phyloP scores from a whole-genome alignment of 2,329 filamentous ascomycete genomes.

The Mariannaea sp. region DNA sequence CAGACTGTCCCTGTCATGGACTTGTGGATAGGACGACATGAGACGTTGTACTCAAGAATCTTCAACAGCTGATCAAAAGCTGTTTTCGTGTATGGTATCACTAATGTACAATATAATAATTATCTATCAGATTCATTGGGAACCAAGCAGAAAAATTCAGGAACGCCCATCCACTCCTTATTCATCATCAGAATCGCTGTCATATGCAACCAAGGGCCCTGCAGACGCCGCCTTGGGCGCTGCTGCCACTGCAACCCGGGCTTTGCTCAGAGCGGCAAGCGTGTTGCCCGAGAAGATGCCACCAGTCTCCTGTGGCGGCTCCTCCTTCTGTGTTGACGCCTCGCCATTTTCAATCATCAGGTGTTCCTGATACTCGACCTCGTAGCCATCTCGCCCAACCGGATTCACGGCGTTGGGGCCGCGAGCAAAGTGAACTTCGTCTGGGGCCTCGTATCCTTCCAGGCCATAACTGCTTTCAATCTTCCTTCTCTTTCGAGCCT shows the following conservation, averaged over 20 bases:
- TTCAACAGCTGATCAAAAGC: slow-evolving; percentile 70
- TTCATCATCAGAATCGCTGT: slow-evolving; percentile 81
- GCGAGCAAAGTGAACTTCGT: slow-evolving; percentile 89
- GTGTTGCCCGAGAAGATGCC: slow-evolving; percentile 85
- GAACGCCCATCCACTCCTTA: slow-evolving; percentile 41
- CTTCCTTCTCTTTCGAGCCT: slow-evolving; percentile 84
- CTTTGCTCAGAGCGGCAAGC: slow-evolving; percentile 73
- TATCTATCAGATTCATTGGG: slow-evolving; percentile 33
- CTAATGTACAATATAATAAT: slow-evolving; percentile 37
- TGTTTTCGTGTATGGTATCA: slow-evolving; percentile 39
- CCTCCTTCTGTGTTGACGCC: slow-evolving; percentile 43
- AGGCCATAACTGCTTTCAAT: slow-evolving; percentile 88
- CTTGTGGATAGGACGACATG: slow-evolving; percentile 81
- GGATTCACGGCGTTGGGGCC: slow-evolving; percentile 72
- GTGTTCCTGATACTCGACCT: slow-evolving; percentile 65
- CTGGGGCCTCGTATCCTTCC: slow-evolving; percentile 89
- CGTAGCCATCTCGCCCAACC: slow-evolving; percentile 60
- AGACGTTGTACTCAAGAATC: slow-evolving; percentile 82
- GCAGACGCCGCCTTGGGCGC: slow-evolving; percentile 59
- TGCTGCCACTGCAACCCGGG: slow-evolving; percentile 58
- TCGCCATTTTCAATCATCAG: slow-evolving; percentile 63
- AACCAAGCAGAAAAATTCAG: too few relatives aligned
- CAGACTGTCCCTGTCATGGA: slow-evolving; percentile 80
- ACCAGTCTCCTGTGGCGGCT: slow-evolving; percentile 46
- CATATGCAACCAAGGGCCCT: slow-evolving; percentile 85